Conservation (phyloP, 768 basidiomycete species). For the Cubamyces sp. region DNA sequence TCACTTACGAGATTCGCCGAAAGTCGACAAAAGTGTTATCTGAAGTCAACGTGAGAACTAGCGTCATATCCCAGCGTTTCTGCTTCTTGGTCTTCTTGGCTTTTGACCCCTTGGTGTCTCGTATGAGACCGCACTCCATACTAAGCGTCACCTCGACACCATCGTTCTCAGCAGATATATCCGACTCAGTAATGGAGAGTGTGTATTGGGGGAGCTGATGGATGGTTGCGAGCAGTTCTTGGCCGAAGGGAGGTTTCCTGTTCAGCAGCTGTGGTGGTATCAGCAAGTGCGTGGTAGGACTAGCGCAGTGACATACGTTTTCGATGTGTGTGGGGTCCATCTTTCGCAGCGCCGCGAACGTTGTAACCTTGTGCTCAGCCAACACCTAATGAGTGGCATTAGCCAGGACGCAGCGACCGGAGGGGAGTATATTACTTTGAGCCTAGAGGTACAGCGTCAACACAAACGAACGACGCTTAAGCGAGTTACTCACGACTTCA, state of each 20-base stretch:
- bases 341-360: slow-evolving; percentile 57
- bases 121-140: slow-evolving; percentile 59
- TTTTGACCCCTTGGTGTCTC: slow-evolving; percentile 30
- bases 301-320: slow-evolving; percentile 42
- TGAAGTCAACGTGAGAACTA: slow-evolving; percentile 74
- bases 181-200: slow-evolving; percentile 53
- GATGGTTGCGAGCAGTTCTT: slow-evolving; percentile 62
- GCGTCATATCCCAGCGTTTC: slow-evolving; percentile 63
- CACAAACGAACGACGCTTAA: not conserved
- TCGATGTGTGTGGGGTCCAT: slow-evolving; percentile 68
- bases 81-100: slow-evolving; percentile 49
- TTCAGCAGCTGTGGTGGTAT: slow-evolving; percentile 60
- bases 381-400: slow-evolving; percentile 54
- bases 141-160: slow-evolving; percentile 61
- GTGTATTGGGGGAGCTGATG: slow-evolving; percentile 69
- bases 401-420: not conserved
- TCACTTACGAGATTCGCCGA: slow-evolving; percentile 72
- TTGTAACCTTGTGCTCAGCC: slow-evolving; percentile 70
- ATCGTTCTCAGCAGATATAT: slow-evolving; percentile 43
- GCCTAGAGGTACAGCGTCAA: slow-evolving; percentile 15
- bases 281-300: not conserved
- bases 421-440: slow-evolving; percentile 28
- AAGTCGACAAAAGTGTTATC: slow-evolving; percentile 79
- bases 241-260: slow-evolving; percentile 74
- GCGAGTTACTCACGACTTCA: slow-evolving; percentile 72